A percentile compares a stretch with the other conserved stretches of the same genome.
phyloP scores from a whole-genome alignment of 2,329 filamentous ascomycete genomes.

The Xylariales sp. region DNA sequence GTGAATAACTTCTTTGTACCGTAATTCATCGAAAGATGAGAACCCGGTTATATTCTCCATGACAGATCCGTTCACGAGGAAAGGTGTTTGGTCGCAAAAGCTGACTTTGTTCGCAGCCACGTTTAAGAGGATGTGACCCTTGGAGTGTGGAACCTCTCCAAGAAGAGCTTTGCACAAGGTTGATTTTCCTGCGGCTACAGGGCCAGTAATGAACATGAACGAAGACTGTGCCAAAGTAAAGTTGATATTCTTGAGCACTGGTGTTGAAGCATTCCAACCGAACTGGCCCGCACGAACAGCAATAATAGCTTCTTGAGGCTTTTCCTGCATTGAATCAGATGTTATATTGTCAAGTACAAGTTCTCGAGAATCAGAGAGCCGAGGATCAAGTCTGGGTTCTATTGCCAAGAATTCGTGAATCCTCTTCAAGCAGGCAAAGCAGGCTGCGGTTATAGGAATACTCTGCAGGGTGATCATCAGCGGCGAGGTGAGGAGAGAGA shows the following conservation, averaged over 20 bases:
- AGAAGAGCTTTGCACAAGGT: conserved; percentile 9
- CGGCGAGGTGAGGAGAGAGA: neutral
- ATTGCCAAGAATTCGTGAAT: neutral
- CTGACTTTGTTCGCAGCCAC: conserved; percentile 11
- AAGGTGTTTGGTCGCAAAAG: conserved; percentile 20
- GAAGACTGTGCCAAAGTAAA: neutral
- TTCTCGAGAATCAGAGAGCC: too few species aligned
- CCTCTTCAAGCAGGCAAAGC: neutral
- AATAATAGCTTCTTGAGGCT: neutral
- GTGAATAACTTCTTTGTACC: conserved; percentile 9
- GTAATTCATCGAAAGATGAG: conserved; percentile 12
- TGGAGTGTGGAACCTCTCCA: conserved; percentile 7
- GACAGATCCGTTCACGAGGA: conserved; percentile 17
- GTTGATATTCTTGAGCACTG: neutral
- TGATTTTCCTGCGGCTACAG: neutral
- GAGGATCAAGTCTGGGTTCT: neutral
- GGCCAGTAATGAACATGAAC: neutral
- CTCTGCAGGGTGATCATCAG: neutral
- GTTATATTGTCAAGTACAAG: neutral
- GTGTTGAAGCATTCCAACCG: neutral
- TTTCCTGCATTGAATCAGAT: neutral
- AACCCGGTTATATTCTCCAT: conserved; percentile 18
- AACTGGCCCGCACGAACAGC: neutral
- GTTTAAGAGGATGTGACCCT: conserved; percentile 9
- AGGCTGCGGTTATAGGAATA: neutral